A percentile compares a stretch with the other conserved stretches of the same genome.
These are phyloP conservation scores for Tylopilus rubrobrunneus DNA, from an alignment of 768 basidiomycete genomes.

Conservation along the genomic window DNA sequence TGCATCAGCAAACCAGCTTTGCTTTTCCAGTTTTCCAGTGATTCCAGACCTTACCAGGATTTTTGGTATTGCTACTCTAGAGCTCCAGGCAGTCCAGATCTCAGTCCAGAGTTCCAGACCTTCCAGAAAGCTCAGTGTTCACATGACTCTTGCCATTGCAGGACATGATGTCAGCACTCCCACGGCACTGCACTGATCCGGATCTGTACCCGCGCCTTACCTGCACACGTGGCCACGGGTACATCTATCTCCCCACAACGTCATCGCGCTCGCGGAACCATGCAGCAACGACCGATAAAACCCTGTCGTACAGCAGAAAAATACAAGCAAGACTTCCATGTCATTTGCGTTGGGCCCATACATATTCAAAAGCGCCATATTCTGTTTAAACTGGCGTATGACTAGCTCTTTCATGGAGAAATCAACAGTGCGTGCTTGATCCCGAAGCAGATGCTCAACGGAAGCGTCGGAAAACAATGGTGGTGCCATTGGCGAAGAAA, in stretches of 20 bases:
- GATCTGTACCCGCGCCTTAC: no score
- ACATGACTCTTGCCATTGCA: no score
- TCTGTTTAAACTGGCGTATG: constrained; percentile 47
- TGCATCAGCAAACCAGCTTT: no score
- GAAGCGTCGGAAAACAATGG: constrained; percentile 49
- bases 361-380: constrained; percentile 40
- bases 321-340: constrained; percentile 32
- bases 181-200: no score
- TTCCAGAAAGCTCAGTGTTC: no score
- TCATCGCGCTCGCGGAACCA: constrained; percentile 50
- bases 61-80: no score
- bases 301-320: constrained; percentile 42
- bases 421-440: constrained; percentile 26
- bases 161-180: no score
- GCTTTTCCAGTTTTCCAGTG: no score
- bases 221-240: no score
- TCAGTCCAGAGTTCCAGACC: no score
- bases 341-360: constrained; percentile 39
- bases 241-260: constrained; percentile 15
- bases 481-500: constrained; percentile 48
- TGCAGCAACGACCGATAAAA: constrained; percentile 33
- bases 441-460: constrained; percentile 41
- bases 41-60: no score
- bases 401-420: constrained; percentile 35
- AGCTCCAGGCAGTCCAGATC: no score